Base-by-base conservation (phyloP, 2,329 filamentous ascomycete genomes). In the Trichoderma citrinoviride region DNA sequence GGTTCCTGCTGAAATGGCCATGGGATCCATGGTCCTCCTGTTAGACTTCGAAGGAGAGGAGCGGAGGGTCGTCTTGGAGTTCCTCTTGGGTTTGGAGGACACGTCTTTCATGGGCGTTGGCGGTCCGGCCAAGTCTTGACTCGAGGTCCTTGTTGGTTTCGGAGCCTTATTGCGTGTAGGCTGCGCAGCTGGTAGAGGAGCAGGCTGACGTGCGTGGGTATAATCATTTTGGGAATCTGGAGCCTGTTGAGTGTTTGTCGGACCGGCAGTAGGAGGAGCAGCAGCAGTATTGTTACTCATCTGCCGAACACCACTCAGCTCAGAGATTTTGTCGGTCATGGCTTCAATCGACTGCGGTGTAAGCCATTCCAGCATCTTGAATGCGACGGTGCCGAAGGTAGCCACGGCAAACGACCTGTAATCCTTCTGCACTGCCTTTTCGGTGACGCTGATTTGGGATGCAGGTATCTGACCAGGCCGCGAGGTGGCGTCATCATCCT, bases 281-380 rank as follows among this genome's bases (percentile, higher is more conserved):
- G 29, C 33, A 15, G n/a, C 19, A 25, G 29, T 17, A 7, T 17
- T 29, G 1, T 17, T 25, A 5, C 8, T 17, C 7, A 41, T 41
- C n/a, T 61, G 61, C 12, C 47, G 64, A 33, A 64, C 29, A 40
- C 25, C 62, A 5, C 67, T 57, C 19, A 67, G 58, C 5, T 71
- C 68, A 6, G 67, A 69, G 21, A 76, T 64, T 57, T 77, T 79
- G 17, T 78, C 71, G 0, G 79, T 77, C 75, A 87, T 81, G 10
- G 79, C 77, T 21, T 81, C 79, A 4, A 87, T 72, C n/a, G 80
- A 82, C 62, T 80, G 80, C 0, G 86, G 86, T 1, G 86, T 87
- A n/a, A 90, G 76, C 87, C 87, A 90, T 72, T 90, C 87, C 3
- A 90, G 71, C 86, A 90, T 90, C 70, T 87, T 89, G 74, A 90